phyloP scores from a whole-genome alignment of 345 rosid genomes.

The Limnanthes douglasii region DNA sequence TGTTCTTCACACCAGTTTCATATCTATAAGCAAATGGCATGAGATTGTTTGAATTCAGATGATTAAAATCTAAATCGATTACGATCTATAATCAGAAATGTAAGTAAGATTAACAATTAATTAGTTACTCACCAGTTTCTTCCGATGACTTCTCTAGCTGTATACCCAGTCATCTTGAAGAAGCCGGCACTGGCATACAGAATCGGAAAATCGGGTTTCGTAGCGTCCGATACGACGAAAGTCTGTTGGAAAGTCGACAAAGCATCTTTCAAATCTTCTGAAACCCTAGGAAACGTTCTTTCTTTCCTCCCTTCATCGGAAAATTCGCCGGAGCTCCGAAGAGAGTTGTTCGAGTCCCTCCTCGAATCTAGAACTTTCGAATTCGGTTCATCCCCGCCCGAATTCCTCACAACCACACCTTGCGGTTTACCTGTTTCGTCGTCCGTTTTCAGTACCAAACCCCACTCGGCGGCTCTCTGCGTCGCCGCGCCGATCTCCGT shows the following conservation, averaged over 20 bases:
- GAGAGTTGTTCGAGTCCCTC: slow-evolving; percentile 54
- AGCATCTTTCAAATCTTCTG: slow-evolving; percentile 70
- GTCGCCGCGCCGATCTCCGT: slow-evolving; percentile 35
- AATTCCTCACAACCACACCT: slow-evolving; percentile 56
- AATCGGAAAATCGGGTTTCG: slow-evolving; percentile 79
- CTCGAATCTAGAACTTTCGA: slow-evolving; percentile 25
- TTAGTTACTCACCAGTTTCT: slow-evolving; percentile 91
- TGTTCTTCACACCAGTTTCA: too few species aligned
- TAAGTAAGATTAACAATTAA: neutral
- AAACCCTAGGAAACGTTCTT: slow-evolving; percentile 52
- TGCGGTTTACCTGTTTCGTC: slow-evolving; percentile 74
- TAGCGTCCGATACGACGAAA: slow-evolving; percentile 90
- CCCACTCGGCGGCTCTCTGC: slow-evolving; percentile 98
- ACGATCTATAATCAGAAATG: neutral
- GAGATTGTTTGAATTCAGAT: too few species aligned
- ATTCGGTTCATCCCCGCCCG: slow-evolving; percentile 52
- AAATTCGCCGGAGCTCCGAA: slow-evolving; percentile 57
- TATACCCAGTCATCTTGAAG: slow-evolving; percentile 93
- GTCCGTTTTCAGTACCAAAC: slow-evolving; percentile 68
- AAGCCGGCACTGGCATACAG: slow-evolving; percentile 97
- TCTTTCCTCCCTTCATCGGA: slow-evolving; percentile 36
- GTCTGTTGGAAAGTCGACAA: slow-evolving; percentile 88
- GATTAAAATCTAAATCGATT: neutral
- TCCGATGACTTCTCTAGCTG: slow-evolving; percentile 85
- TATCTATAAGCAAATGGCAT: too few species aligned